A percentile compares a stretch with the other conserved stretches of the same genome.
Conservation (phyloP, 495 filamentous ascomycete genomes). For the Talaromyces adpressus region DNA sequence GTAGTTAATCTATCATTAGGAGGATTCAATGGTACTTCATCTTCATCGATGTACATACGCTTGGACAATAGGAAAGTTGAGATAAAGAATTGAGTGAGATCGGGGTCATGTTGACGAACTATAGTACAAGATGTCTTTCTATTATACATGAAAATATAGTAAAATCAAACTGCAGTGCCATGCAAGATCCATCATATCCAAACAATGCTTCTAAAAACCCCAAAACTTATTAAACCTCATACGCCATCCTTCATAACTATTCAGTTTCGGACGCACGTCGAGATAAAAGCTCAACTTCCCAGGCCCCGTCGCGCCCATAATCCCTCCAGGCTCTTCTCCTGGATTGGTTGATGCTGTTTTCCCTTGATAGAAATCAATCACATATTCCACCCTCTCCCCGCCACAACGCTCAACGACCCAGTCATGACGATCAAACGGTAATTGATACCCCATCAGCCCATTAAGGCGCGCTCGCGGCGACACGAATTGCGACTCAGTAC, state of each 20-base stretch:
- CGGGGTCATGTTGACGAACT: no score
- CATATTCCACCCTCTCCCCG: slow-evolving; percentile 82
- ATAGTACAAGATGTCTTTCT: neutral
- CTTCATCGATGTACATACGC: no score
- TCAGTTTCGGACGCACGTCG: slow-evolving; percentile 92
- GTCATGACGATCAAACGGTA: slow-evolving; percentile 93
- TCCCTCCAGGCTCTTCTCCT: slow-evolving; percentile 17
- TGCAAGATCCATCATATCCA: neutral
- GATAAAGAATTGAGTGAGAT: no score
- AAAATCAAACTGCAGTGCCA: neutral
- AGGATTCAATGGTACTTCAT: no score
- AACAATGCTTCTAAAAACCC: slow-evolving; percentile 38
- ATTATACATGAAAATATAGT: neutral
- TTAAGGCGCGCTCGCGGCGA: slow-evolving; percentile 79
- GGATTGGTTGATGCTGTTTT: slow-evolving; percentile 26
- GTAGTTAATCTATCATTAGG: no score
- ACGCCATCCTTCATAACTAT: slow-evolving; percentile 80
- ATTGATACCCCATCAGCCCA: slow-evolving; percentile 74
- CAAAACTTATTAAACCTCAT: slow-evolving; percentile 64
- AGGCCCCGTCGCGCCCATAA: slow-evolving; percentile 40
- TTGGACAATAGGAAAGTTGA: no score
- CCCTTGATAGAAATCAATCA: slow-evolving; percentile 96
- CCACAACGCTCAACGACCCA: slow-evolving; percentile 90
- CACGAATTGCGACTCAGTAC: slow-evolving; percentile 55
- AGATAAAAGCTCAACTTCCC: slow-evolving; percentile 83